phyloP scores from a whole-genome alignment of 129 eudicot species.

The Flaveria ramosissima region DNA sequence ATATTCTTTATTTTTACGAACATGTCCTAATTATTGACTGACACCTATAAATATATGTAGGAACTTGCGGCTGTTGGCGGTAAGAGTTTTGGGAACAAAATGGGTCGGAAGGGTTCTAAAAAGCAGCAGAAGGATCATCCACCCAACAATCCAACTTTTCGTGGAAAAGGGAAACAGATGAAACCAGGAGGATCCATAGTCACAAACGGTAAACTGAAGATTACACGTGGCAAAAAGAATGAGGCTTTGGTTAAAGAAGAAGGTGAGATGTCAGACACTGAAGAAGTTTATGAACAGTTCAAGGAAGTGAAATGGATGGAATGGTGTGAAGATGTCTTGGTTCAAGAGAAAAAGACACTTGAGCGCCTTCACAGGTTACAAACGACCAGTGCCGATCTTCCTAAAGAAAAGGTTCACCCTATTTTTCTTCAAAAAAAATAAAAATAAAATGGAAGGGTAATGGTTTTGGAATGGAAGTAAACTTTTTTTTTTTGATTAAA shows the following conservation, averaged over 20 bases:
- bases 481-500: not conserved
- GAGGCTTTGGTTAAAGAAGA: conserved; percentile 93
- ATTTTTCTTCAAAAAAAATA: not conserved
- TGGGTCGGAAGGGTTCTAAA: conserved; percentile 74
- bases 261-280: conserved; percentile 97
- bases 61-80: conserved; percentile 87
- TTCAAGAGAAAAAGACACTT: conserved; percentile 75
- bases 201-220: conserved; percentile 43
- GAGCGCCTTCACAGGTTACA: conserved; percentile 82
- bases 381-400: conserved; percentile 88
- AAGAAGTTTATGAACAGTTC: conserved; percentile 93
- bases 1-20: not conserved
- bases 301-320: conserved; percentile 99
- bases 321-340: conserved; percentile 98
- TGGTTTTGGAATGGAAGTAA: not conserved
- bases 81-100: conserved; percentile 57
- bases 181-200: conserved; percentile 53
- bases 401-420: conserved; percentile 79
- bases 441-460: not conserved
- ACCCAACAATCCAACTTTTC: conserved; percentile 37
- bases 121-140: conserved; percentile 58
- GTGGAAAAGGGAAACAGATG: conserved; percentile 61
- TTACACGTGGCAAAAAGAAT: conserved; percentile 52
- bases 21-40: not conserved
- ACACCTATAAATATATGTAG: conserved; percentile 37